Percentiles rank a stretch among this genome's conserved stretches.
These are phyloP conservation scores for Purpureocillium takamizusanense DNA, from an alignment of 2,329 filamentous ascomycete genomes.

Conservation along the genomic window DNA sequence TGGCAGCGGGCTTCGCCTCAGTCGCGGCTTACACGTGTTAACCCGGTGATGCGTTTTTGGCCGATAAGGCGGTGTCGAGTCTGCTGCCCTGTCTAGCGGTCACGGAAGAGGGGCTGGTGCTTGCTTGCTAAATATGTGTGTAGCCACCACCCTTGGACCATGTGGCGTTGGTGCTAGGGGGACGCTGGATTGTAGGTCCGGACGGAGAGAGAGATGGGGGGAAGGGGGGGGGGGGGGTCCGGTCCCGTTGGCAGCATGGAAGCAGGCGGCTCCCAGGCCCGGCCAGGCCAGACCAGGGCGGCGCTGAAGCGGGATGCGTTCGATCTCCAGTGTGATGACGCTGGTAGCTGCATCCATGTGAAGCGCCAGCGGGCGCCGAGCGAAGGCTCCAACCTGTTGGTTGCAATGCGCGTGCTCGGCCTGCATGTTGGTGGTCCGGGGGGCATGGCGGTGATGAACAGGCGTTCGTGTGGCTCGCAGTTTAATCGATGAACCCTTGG, in stretches of 20 bases:
- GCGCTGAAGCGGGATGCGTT: neutral
- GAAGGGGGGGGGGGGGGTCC: no score
- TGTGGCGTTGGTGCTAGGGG: conserved; percentile 1
- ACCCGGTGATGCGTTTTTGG: neutral
- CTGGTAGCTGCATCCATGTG: neutral
- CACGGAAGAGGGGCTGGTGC: neutral
- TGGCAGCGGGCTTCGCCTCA: conserved; percentile 1
- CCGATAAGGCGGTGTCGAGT: neutral
- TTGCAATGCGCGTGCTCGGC: no score
- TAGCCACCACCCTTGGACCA: neutral
- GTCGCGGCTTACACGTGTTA: neutral
- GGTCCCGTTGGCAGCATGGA: neutral
- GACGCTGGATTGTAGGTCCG: neutral
- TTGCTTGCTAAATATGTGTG: no score
- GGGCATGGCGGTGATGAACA: conserved; percentile 6
- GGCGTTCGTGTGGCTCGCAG: conserved; percentile 10
- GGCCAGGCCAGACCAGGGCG: no score
- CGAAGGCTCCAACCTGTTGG: no score
- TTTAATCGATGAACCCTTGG: conserved; percentile 6
- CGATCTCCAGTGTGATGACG: conserved; percentile 1
- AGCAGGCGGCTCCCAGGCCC: no score
- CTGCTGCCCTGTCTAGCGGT: neutral
- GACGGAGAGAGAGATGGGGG: neutral
- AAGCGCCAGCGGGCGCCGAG: neutral
- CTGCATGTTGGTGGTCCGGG: conserved; percentile 6